Base-by-base conservation (phyloP, 1,139 yeast species). In the Zygosaccharomyces pseudobailii region DNA sequence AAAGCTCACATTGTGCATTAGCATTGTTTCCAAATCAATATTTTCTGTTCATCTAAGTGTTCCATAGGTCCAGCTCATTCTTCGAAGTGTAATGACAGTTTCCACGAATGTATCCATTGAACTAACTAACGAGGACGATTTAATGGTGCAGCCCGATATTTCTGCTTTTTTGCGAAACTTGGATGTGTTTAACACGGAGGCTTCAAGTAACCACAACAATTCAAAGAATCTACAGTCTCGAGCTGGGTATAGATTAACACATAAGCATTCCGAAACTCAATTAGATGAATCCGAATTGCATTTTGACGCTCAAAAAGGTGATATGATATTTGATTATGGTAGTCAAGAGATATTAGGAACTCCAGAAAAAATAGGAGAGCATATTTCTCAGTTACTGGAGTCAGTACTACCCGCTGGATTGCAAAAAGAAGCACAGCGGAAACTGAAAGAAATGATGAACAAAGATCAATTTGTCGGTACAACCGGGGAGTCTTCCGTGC, bases 321-420 rank as follows among this genome's bases (percentile, higher is more conserved):
- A 63, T 40, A 55, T 62, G 37, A 56, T 62, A 34, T 63, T 63
- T 47, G 67, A 63, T 43, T 62, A 60, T 40, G 65, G 59, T 27
- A 55, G 59, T 2, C 57, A 59, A 35, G 57, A 52, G 21, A 46
- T 59, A n/a, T 50, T 50, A 10, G 63, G 61, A 28, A 47, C 59
- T 10, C 58, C 62, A 5, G 58, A 58, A 36, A 61, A 57, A n/a
- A 54, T 62, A 21, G 61, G 65, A 31, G 62, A 57, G 40, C 56
- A 55, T 40, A 57, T 62, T 23, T 53, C 64, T 19, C 62, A 61
- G 40, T 59, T 62, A 62, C 54, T 62, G 30, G 65, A 61, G 45
- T 55, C 61, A 5, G 63, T 58, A n/a, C 47, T 61, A 24, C 65
- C 66, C 6, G 55, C 53, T 43, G 63, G 63, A 4, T 55, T 59